Percentiles rank a stretch among this genome's conserved stretches.
phyloP scores from a whole-genome alignment of 2,329 filamentous ascomycete species.

The Fusarium sterilihyphosum region DNA sequence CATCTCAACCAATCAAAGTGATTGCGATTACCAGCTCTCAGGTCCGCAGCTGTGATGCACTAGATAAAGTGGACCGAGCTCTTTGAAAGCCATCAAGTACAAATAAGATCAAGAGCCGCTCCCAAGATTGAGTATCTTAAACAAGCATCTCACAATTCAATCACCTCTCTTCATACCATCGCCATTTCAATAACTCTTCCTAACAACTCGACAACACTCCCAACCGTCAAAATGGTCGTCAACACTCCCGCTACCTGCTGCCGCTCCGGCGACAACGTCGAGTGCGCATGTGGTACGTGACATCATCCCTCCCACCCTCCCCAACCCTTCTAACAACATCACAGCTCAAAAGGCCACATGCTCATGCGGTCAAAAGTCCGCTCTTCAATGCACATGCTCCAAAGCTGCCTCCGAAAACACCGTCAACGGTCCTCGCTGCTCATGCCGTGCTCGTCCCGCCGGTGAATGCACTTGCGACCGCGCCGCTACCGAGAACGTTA shows the following conservation, averaged over 20 bases:
- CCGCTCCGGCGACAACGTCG: slow-evolving; percentile 59
- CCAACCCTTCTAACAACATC: slow-evolving; percentile 5
- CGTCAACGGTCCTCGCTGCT: slow-evolving; percentile 78
- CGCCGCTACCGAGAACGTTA: slow-evolving; percentile 74
- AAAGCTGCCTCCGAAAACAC: slow-evolving; percentile 81
- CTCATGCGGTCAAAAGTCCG: slow-evolving; percentile 89
- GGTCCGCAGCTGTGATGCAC: not conserved
- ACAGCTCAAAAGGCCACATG: slow-evolving; percentile 74
- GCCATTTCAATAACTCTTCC: not conserved
- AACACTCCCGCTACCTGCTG: slow-evolving; percentile 63
- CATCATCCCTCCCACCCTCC: not conserved
- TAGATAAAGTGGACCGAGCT: slow-evolving; percentile 23
- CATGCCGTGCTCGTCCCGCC: slow-evolving; percentile 82
- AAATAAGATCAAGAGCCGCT: slow-evolving; percentile 39
- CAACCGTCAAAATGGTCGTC: slow-evolving; percentile 45
- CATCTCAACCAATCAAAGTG: not conserved
- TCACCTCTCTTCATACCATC: not conserved
- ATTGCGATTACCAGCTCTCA: slow-evolving; percentile 27
- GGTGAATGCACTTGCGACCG: slow-evolving; percentile 85
- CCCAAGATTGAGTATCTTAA: not conserved
- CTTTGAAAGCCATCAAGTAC: slow-evolving; percentile 26
- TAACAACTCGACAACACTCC: not conserved
- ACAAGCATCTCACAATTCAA: slow-evolving; percentile 6
- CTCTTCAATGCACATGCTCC: slow-evolving; percentile 86
- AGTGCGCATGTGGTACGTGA: slow-evolving; percentile 67